Percentiles rank a stretch among this genome's conserved stretches.
Conservation (phyloP, 805 yeast genomes). For the Starmerella geochares region DNA sequence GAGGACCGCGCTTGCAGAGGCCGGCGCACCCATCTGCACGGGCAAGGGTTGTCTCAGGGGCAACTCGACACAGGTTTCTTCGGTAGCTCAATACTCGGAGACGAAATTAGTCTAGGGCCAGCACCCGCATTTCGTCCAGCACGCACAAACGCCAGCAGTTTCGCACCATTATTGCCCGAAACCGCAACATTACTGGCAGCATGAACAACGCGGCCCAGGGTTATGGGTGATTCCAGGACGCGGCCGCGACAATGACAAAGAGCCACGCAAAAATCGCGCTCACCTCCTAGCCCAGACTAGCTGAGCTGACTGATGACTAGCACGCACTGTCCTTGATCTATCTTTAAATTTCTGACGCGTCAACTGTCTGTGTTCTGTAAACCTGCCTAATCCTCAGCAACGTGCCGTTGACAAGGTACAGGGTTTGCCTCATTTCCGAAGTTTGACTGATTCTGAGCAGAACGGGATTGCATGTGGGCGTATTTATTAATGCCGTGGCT, state of each 20-base stretch:
- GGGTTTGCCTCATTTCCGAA: not conserved
- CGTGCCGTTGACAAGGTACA: not conserved
- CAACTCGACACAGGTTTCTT: not conserved
- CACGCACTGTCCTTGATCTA: not conserved
- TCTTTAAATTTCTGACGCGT: slow-evolving; percentile 8
- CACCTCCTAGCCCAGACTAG: not conserved
- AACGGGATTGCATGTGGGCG: not conserved
- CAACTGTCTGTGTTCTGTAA: not conserved
- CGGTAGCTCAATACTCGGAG: too few species aligned
- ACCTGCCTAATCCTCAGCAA: not conserved
- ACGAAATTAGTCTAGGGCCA: too few species aligned
- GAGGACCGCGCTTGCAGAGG: not conserved
- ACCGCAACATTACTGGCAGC: too few species aligned
- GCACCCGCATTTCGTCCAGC: too few species aligned
- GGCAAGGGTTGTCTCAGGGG: slow-evolving; percentile 1
- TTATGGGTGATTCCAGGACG: too few species aligned
- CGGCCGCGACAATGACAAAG: not conserved
- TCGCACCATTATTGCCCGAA: too few species aligned
- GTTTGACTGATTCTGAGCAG: not conserved
- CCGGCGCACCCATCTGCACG: not conserved
- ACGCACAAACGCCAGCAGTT: too few species aligned
- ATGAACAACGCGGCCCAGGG: not conserved
- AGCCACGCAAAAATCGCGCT: not conserved
- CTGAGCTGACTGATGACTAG: not conserved
- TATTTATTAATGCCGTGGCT: slow-evolving; percentile 2